phyloP scores from a whole-genome alignment of 2,329 filamentous ascomycete species.

The Sclerotinia spermophila region DNA sequence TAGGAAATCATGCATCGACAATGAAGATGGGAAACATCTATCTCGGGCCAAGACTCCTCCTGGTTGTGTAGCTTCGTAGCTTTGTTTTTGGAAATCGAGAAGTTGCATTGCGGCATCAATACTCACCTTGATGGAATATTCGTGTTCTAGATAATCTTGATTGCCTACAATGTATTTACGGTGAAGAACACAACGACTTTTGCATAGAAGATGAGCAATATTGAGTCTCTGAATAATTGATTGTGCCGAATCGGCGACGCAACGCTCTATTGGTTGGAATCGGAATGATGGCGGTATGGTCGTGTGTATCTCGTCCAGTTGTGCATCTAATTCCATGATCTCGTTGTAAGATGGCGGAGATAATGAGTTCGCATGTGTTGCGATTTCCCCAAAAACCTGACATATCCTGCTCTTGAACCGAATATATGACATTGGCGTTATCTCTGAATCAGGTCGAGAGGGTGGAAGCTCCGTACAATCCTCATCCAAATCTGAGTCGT shows the following conservation, averaged over 20 bases:
- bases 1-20: slow-evolving; percentile 34
- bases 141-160: slow-evolving; percentile 24
- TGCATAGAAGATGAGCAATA: slow-evolving; percentile 32
- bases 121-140: slow-evolving; percentile 25
- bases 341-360: neutral
- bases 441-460: slow-evolving; percentile 22
- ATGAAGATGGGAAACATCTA: slow-evolving; percentile 32
- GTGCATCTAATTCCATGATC: neutral
- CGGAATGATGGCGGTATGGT: slow-evolving; percentile 18
- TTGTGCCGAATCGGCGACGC: slow-evolving; percentile 26
- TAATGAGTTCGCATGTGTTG: slow-evolving; percentile 29
- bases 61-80: slow-evolving; percentile 20
- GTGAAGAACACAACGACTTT: slow-evolving; percentile 34
- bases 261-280: slow-evolving; percentile 23
- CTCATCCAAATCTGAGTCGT: slow-evolving; percentile 42
- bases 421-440: neutral
- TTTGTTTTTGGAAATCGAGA: slow-evolving; percentile 31
- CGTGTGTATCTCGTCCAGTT: neutral
- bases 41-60: slow-evolving; percentile 30
- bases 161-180: slow-evolving; percentile 31
- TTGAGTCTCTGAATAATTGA: slow-evolving; percentile 29
- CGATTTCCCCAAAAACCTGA: slow-evolving; percentile 36
- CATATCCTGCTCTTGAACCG: slow-evolving; percentile 33
- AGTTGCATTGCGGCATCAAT: slow-evolving; percentile 28
- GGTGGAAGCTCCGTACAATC: slow-evolving; percentile 35